A percentile compares a stretch with the other conserved stretches of the same genome.
phyloP scores from a whole-genome alignment of 768 basidiomycete species.

The Leccinum imitatum region DNA sequence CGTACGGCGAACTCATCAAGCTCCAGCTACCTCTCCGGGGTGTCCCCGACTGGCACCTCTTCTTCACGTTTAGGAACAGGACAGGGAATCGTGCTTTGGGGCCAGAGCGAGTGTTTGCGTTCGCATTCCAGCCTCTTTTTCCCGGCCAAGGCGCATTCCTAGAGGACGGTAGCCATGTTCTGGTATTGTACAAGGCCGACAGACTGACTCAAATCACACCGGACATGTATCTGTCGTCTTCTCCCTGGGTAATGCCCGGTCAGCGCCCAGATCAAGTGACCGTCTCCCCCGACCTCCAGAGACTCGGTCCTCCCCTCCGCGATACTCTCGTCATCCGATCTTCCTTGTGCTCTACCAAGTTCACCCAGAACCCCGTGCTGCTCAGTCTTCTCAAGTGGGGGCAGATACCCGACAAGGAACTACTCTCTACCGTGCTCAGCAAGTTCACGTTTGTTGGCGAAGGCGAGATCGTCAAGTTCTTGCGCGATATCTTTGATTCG shows the following conservation, averaged over 20 bases:
- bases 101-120: conserved; percentile 82
- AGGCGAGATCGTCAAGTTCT: conserved; percentile 91
- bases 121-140: conserved; percentile 88
- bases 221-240: conserved; percentile 69
- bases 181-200: conserved; percentile 84
- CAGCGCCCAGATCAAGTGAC: conserved; percentile 60
- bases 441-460: conserved; percentile 93
- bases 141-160: conserved; percentile 74
- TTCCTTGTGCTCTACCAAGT: conserved; percentile 88
- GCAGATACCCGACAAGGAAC: conserved; percentile 57
- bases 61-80: conserved; percentile 90
- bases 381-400: conserved; percentile 84
- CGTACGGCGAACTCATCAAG: conserved; percentile 92
- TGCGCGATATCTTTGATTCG: conserved; percentile 88
- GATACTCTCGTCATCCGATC: conserved; percentile 83
- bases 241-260: conserved; percentile 56
- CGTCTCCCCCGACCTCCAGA: conserved; percentile 60
- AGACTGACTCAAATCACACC: conserved; percentile 60
- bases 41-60: conserved; percentile 82
- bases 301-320: conserved; percentile 63
- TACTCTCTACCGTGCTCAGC: conserved; percentile 68
- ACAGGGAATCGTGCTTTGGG: conserved; percentile 47
- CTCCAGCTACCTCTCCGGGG: conserved; percentile 68
- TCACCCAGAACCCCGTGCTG: conserved; percentile 87
- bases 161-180: conserved; percentile 84